These are phyloP conservation scores for Tarenaya hassleriana DNA, from an alignment of 345 rosid genomes.

Conservation along the genomic window DNA sequence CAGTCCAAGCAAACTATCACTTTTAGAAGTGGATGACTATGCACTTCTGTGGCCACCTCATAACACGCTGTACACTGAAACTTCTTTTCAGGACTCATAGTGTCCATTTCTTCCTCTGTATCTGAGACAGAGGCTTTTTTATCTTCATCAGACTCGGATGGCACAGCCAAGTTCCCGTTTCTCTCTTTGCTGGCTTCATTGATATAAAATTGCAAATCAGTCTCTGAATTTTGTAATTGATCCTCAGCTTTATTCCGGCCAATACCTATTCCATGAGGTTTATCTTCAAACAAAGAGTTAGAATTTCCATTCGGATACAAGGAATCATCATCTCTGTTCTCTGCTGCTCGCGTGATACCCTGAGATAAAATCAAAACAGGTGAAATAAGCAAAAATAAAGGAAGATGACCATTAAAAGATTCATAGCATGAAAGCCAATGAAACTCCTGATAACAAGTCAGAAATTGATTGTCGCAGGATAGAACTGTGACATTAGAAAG, in stretches of 20 bases:
- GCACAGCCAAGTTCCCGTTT: slow-evolving; percentile 30
- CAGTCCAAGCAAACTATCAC: slow-evolving; percentile 87
- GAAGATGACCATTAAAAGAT: slow-evolving; percentile 9
- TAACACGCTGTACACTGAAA: slow-evolving; percentile 79
- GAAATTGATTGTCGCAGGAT: slow-evolving; percentile 5
- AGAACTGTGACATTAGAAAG: slow-evolving; percentile 15
- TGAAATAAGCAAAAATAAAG: not conserved
- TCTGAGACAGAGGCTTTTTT: slow-evolving; percentile 40
- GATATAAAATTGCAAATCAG: slow-evolving; percentile 26
- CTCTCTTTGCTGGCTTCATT: slow-evolving; percentile 20
- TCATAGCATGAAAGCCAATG: slow-evolving; percentile 10
- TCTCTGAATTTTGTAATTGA: slow-evolving; percentile 23
- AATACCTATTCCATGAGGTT: slow-evolving; percentile 26
- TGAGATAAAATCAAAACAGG: slow-evolving; percentile 22
- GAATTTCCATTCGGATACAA: slow-evolving; percentile 23
- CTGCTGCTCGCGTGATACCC: slow-evolving; percentile 28
- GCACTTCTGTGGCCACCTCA: slow-evolving; percentile 54
- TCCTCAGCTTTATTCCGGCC: slow-evolving; percentile 19
- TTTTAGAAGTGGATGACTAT: slow-evolving; percentile 70
- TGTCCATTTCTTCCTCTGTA: slow-evolving; percentile 40
- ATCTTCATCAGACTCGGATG: slow-evolving; percentile 33
- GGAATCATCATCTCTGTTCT: slow-evolving; percentile 30
- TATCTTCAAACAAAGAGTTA: slow-evolving; percentile 13
- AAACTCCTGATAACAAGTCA: slow-evolving; percentile 14
- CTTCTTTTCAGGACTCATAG: slow-evolving; percentile 29